Evolutionary conservation across 495 filamentous ascomycete species (phyloP), one percentile per base, ranked within the genome.

Genomic region (Daldinia concentrica): DNA sequence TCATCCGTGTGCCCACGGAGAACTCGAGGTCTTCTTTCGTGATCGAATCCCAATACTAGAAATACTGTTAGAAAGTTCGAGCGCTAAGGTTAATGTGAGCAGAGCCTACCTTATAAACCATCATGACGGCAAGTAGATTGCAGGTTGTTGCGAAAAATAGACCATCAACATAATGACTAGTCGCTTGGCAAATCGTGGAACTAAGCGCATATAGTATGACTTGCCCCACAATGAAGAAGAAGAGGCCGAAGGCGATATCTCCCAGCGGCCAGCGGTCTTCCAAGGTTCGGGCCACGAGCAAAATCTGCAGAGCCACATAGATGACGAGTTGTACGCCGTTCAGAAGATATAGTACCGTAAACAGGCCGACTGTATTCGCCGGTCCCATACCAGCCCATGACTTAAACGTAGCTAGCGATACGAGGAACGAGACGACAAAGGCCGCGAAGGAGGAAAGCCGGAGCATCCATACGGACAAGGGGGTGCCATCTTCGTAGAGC

Each of bases 11-110:
- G 58, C 95, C 95, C 37, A 99, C 95, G 57, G 92, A 95, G 82
- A 99, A 99, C 79, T 99, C 95, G 62, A 99, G 88, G 78, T 99
- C 95, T 83, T 98, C 95, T 76, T 91, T 94, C 54, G 95, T 99
- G 82, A 99, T 98, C 27, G 95, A 98, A 79, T 99, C 95, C 95
- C 95, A 99, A 85, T 96, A 98, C 93, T 95, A 64, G 22, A 62
- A 37, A 62, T 62, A 76, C 36, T 58, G 43, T 66, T 72, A 66
- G 63, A 58, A 59, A 26, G 32, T 11, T 6, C 9, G 61, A 55
- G 51, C 52, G 58, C 12, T 11, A 30, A 30, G 5, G 12, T 4
- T 43, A 2, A 59, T 54, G 1, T 58, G 59, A 73, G 64, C 55
- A 64, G 59, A 61, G 78, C 83, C 61, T 84, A 93, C 93, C 90